Conservation (phyloP, 192 early-diverging fungal genomes). For the Oehlia diaphana region DNA sequence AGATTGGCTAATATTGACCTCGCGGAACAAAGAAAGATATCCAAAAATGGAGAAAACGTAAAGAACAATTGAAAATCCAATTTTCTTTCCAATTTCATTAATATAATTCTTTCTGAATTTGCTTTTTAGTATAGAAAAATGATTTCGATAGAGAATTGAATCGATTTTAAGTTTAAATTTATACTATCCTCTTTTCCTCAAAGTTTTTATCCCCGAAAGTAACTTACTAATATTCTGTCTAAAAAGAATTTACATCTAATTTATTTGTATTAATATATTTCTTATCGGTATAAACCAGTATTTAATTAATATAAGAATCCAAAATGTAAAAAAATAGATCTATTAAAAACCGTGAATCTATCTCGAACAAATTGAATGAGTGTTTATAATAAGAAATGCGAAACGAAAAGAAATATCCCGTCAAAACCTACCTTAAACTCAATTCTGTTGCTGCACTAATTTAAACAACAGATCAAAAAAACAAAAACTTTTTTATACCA, state of each 20-base stretch:
- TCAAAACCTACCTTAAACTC: neutral
- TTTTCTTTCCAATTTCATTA: neutral
- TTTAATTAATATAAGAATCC: neutral
- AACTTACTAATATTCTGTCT: neutral
- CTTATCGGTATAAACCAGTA: neutral
- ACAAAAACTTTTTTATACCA: neutral
- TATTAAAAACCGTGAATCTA: neutral
- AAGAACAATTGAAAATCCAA: neutral
- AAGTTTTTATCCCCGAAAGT: neutral
- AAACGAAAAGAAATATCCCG: neutral
- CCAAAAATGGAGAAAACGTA: neutral
- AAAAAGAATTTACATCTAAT: neutral
- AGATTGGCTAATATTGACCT: slow-evolving; percentile 73
- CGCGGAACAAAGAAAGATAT: slow-evolving; percentile 42
- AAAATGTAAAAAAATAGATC: neutral
- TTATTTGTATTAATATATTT: neutral
- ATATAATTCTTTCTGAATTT: too few relatives aligned
- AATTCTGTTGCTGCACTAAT: neutral
- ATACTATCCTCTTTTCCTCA: too few relatives aligned
- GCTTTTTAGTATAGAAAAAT: too few relatives aligned
- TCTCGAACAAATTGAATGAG: neutral
- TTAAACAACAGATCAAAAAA: neutral
- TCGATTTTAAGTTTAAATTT: too few relatives aligned
- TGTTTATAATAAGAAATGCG: neutral
- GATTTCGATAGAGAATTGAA: too few relatives aligned